Conservation (phyloP, 805 yeast species). For the Candida corydali region DNA sequence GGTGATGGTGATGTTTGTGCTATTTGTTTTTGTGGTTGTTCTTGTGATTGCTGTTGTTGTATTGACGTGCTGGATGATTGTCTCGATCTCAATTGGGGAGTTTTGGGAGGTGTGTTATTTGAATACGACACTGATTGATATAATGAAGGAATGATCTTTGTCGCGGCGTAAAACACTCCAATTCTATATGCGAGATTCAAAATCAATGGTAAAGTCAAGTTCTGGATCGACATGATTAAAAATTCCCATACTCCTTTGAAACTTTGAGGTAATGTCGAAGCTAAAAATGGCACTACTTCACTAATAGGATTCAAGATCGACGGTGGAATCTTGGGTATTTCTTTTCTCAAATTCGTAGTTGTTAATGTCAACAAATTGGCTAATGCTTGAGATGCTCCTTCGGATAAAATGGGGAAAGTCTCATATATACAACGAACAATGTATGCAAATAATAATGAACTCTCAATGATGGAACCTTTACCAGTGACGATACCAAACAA, state of each 20-base stretch:
- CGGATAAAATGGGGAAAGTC: constrained; percentile 82
- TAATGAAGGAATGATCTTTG: constrained; percentile 85
- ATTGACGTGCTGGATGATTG: constrained; percentile 27
- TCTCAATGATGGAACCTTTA: constrained; percentile 86
- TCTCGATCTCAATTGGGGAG: constrained; percentile 34
- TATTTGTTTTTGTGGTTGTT: constrained; percentile 5
- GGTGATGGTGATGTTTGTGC: neutral
- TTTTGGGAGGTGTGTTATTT: constrained; percentile 38
- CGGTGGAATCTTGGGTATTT: constrained; percentile 34
- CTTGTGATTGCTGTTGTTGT: constrained; percentile 1
- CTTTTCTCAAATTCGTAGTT: constrained; percentile 27
- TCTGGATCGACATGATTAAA: constrained; percentile 47
- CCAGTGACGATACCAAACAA: constrained; percentile 79
- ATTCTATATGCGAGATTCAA: constrained; percentile 82
- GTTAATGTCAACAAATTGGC: constrained; percentile 30
- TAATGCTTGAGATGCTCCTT: constrained; percentile 35
- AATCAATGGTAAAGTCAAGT: constrained; percentile 76
- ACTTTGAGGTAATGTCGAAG: constrained; percentile 51
- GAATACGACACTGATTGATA: constrained; percentile 39
- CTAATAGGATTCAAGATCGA: constrained; percentile 30
- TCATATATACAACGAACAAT: constrained; percentile 91
- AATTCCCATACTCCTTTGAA: constrained; percentile 54
- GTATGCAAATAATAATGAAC: constrained; percentile 81
- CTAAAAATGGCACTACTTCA: constrained; percentile 39
- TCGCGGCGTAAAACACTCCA: constrained; percentile 84